Evolutionary conservation across 306 rosid genomes (phyloP), one percentile per base, ranked within the genome.

Genomic region (Cucurbita ficifolia): DNA sequence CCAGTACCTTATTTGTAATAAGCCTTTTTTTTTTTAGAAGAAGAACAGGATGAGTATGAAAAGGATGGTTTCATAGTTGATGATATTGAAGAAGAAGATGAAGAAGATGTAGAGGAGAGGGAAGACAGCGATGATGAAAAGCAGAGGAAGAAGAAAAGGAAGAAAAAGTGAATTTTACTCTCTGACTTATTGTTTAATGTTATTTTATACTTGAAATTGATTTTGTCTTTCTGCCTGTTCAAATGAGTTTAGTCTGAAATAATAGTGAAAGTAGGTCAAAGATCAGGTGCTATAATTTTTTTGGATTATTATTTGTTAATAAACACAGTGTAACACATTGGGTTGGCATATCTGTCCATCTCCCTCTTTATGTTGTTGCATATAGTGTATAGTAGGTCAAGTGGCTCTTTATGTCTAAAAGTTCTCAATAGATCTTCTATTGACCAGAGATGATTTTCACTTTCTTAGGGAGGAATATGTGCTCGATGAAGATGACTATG

Each of bases 401-500:
- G 12, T 50, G 29, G 14, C 46, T 53, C 1, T 79, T 8, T 77
- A 24, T 8, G 77, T 39, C 14, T 11, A 42, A 59, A 59, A 75
- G 13, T 73, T 53, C 50, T 61, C 14, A 40, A 36, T 36, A 17
- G 7, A 12, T 46, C 73, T 68, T 49, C 13, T 13, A 13, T 57
- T 45, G 70, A 43, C 18, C 33, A 2, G 7, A 68, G 46, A 74
- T 58, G 75, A 48, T 73, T 76, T 58, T 51, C 54, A 36, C 55
- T 74, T 70, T 80, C 81, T 36, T 76, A 94, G 99, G 78, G 99
- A 94, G 87, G 96, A 91, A 72, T 94, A 87, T 81, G 82, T 84
- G 18, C 96, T 94, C 43, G 99, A 94, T 81, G 99, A 91, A 79
- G 99, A 94, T 84, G 99, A 94, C 75, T 91, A 94, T 70, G 99